phyloP scores from a whole-genome alignment of 139 green algal species.

The Closterium sp. region DNA sequence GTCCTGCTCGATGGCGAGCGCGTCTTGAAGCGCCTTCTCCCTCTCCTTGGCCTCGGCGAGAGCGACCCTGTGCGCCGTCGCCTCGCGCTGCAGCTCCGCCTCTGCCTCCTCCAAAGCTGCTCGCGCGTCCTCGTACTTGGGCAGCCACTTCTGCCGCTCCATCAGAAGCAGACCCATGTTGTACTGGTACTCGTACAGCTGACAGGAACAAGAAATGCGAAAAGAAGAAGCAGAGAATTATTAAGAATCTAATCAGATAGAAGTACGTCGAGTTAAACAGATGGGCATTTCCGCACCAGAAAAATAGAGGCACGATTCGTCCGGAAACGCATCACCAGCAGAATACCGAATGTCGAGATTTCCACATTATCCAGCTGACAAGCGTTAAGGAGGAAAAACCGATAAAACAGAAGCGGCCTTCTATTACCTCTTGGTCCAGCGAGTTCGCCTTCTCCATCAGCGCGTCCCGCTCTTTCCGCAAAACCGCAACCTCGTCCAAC shows the following conservation, averaged over 20 bases:
- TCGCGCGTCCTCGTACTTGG: conserved; percentile 9
- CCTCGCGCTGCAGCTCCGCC: conserved; percentile 20
- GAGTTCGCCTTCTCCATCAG: neutral
- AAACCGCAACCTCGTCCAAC: neutral
- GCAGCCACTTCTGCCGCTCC: conserved; percentile 16
- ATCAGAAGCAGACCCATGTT: conserved; percentile 32
- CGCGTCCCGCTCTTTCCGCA: conserved; percentile 5
- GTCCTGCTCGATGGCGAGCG: conserved; percentile 18
- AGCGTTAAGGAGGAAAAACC: too few relatives aligned
- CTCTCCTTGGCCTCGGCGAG: neutral
- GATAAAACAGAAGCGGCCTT: neutral
- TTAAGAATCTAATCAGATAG: neutral
- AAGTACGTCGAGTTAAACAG: neutral
- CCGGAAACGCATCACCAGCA: neutral
- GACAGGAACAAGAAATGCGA: neutral
- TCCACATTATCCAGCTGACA: too few relatives aligned
- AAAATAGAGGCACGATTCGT: neutral
- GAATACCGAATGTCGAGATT: neutral
- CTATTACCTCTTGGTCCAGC: conserved; percentile 3
- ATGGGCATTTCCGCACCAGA: neutral
- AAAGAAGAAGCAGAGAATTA: neutral
- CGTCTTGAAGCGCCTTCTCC: neutral
- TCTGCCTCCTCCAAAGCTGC: neutral
- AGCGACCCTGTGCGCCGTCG: conserved; percentile 5
- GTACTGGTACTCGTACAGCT: conserved; percentile 23